A percentile compares a stretch with the other conserved stretches of the same genome.
phyloP scores from a whole-genome alignment of 768 basidiomycete species.

The Mycena polygramma region DNA sequence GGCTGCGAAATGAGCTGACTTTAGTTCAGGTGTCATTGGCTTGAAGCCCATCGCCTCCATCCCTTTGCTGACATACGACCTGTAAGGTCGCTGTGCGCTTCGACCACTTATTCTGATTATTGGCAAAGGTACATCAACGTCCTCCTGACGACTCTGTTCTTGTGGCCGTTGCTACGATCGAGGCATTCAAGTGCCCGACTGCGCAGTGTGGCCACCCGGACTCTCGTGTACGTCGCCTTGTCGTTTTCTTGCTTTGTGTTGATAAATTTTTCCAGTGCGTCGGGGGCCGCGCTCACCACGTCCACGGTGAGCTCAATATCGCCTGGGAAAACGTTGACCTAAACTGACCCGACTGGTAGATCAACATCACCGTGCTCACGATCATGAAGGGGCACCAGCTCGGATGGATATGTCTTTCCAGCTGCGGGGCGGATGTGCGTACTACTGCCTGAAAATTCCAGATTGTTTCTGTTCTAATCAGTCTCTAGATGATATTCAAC shows the following conservation, averaged over 20 bases:
- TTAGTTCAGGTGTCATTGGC: constrained; percentile 53
- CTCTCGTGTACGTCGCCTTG: constrained; percentile 52
- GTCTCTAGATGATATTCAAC: constrained; percentile 59
- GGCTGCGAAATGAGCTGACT: neutral
- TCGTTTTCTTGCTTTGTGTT: neutral
- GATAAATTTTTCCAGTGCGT: constrained; percentile 49
- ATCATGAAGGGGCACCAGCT: constrained; percentile 59
- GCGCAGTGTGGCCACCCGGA: constrained; percentile 55
- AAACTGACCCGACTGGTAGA: constrained; percentile 26
- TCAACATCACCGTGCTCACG: constrained; percentile 62
- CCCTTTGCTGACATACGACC: constrained; percentile 60
- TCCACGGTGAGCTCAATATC: constrained; percentile 52
- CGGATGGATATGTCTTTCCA: constrained; percentile 63
- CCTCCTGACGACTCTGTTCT: constrained; percentile 57
- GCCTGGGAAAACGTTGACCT: neutral
- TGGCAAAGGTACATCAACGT: too few species aligned
- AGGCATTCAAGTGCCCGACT: constrained; percentile 50
- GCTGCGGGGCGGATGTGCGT: constrained; percentile 50
- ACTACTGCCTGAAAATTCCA: neutral
- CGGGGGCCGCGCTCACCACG: constrained; percentile 60
- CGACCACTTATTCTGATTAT: constrained; percentile 11
- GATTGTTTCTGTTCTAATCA: neutral
- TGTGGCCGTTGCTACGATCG: constrained; percentile 59
- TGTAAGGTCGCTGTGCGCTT: constrained; percentile 46
- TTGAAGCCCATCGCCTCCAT: constrained; percentile 58